Base-by-base conservation (phyloP, 163 green algal species). In the Chlamydomonas reinhardtii region DNA sequence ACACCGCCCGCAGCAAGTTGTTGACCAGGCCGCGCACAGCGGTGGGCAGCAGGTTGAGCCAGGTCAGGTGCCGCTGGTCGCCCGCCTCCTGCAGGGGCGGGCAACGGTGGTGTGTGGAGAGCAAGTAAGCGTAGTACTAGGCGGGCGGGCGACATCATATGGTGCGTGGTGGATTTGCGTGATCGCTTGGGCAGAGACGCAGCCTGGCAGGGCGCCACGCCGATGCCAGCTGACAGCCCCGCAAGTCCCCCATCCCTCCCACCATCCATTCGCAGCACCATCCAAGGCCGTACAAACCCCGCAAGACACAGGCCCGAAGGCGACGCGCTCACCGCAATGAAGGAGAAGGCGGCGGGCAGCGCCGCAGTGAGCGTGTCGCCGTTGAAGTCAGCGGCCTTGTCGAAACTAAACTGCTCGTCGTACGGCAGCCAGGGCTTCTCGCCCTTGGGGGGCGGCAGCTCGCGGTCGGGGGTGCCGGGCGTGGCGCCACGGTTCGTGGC, bases 351-450 rank as follows among this genome's bases (percentile, higher is more conserved):
- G n/a, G 71, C 79, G 14, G 76, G 32, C 54, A 78, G 56, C 31
- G 52, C 16, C 17, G 39, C 78, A 17, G 75, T 31, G n/a, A 90
- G 65, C 25, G 73, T 31, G 34, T 76, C 78, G 20, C 86, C 86
- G 1, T 84, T 74, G 86, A 90, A 90, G 72, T 84, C 86, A 0
- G 29, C 24, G 15, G 31, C 22, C 86, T 90, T 90, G 78, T 76
- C 32, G 72, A 72, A 88, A 29, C 80, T 88, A 79, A 90, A 90
- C 64, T 78, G 64, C 48, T 90, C 86, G 59, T 90, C 86, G 32
- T 72, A 83, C 22, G 73, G 85, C 62, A 90, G 85, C 54, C 81
- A 86, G 31, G 56, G 35, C 54, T 87, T 69, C 4, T 78, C 24
- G 34, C 61, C 61, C 34, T 74, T 29, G 32, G 11, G 17, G 19